Evolutionary conservation across 352 stramenopile genomes (phyloP), one percentile per base, ranked within the genome.

Genomic region (Elongisporangium senticosum): DNA sequence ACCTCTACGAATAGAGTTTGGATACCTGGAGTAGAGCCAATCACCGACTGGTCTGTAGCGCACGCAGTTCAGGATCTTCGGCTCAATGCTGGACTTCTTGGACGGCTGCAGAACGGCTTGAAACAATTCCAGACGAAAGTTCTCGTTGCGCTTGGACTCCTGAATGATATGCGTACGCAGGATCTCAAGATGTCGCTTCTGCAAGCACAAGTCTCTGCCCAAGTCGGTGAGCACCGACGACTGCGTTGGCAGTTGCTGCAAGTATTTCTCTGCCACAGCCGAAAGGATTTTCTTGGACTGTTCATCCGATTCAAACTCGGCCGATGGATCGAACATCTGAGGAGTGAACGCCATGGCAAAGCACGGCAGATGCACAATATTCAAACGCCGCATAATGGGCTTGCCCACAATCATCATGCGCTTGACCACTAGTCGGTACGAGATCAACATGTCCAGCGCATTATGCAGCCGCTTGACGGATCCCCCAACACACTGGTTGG

Each of bases 251-350:
- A 88, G 61, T 3, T 74, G 67, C 49, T 76, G 79, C 24, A 93
- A 56, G 57, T 93, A 91, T 17, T 55, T 64, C 53, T 90, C 79
- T 0, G 76, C 78, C 2, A 79, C 75, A 8, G 62, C 67, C 43
- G 63, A 75, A 33, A 93, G 43, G 53, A 90, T 77, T 54, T 78
- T 79, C 49, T 88, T 90, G 60, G 67, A 86, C 60, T 78, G 70
- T n/a, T 93, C 83, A 40, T 93, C 83, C n/a, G 78, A 89, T 61
- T 91, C 79, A 49, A 93, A 93, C 60, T 86, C 77, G 2, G 83
- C 83, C 15, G 73, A 85, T 14, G 74, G 62, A 56, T 88, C 80
- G 40, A 80, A 87, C 77, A 93, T 90, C 19, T 71, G 65, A 5
- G 83, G 81, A 11, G 53, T 58, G 47, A 93, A 93, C 14, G 71